Evolutionary conservation across 1,284 basidiomycete genomes (phyloP).

Genomic region (Coriolopsis trogii): DNA sequence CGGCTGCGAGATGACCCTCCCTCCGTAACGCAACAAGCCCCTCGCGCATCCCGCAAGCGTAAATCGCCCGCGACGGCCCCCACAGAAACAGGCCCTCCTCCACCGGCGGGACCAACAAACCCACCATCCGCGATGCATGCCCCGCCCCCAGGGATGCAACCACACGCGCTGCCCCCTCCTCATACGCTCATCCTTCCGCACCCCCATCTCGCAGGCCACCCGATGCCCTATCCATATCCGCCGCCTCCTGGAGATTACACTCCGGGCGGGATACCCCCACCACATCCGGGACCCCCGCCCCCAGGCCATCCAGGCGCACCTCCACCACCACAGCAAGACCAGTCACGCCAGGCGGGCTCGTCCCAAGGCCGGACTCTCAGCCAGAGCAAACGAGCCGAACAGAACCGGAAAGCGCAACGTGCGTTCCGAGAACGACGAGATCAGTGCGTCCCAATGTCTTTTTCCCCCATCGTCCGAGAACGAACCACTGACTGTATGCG

Average conservation of each 20-base stretch:
- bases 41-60: constrained; percentile 39
- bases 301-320: constrained; percentile 28
- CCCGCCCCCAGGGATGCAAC: constrained; percentile 36
- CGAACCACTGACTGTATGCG: constrained; percentile 4
- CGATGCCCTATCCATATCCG: constrained; percentile 27
- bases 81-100: constrained; percentile 43
- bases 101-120: constrained; percentile 31
- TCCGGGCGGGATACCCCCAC: constrained; percentile 52
- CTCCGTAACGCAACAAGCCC: constrained; percentile 35
- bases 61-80: constrained; percentile 38
- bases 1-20: constrained; percentile 62
- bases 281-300: constrained; percentile 27
- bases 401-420: constrained; percentile 84
- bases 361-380: constrained; percentile 58
- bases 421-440: constrained; percentile 84
- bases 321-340: constrained; percentile 29
- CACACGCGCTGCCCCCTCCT: constrained; percentile 31
- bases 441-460: constrained; percentile 52
- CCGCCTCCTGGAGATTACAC: constrained; percentile 44
- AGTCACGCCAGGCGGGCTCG: constrained; percentile 36
- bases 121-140: constrained; percentile 39
- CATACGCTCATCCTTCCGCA: constrained; percentile 32
- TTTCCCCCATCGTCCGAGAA: not conserved
- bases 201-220: constrained; percentile 27
- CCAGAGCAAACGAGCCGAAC: constrained; percentile 81